Percentiles rank a stretch among this genome's conserved stretches.
phyloP scores from a whole-genome alignment of 176 grass and related monocot species.

The maize (Zea mays) region DNA sequence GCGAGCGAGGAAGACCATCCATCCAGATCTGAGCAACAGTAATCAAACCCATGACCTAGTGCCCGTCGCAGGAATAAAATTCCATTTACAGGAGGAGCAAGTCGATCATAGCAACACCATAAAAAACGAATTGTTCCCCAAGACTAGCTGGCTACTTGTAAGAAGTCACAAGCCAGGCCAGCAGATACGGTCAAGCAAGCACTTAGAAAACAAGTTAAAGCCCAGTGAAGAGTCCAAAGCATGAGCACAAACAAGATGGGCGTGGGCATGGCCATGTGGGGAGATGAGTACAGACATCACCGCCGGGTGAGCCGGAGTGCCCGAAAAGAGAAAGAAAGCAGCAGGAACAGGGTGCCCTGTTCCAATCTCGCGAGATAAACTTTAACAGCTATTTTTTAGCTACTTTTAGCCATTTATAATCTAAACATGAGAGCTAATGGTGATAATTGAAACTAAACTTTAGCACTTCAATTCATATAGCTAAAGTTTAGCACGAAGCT shows the following conservation, averaged over 20 bases:
- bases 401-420: no score
- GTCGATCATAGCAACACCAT: slow-evolving; percentile 1
- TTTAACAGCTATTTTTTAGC: no score
- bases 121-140: not conserved
- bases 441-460: no score
- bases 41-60: slow-evolving; percentile 1
- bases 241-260: slow-evolving; percentile 17
- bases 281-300: slow-evolving; percentile 23
- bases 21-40: slow-evolving; percentile 40
- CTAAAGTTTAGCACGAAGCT: no score
- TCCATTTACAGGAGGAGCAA: not conserved
- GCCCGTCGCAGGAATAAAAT: not conserved
- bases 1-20: not conserved
- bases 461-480: no score
- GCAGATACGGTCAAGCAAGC: not conserved
- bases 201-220: slow-evolving; percentile 41
- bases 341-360: not conserved
- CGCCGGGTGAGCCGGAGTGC: slow-evolving; percentile 35
- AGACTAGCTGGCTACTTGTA: slow-evolving; percentile 1
- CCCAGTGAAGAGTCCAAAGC: slow-evolving; percentile 50
- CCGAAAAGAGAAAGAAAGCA: slow-evolving; percentile 45
- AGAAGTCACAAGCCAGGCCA: not conserved
- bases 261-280: not conserved
- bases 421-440: no score
- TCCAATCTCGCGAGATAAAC: no score